Base-by-base conservation (phyloP, 75 land plant genomes). In the Picea glauca region DNA sequence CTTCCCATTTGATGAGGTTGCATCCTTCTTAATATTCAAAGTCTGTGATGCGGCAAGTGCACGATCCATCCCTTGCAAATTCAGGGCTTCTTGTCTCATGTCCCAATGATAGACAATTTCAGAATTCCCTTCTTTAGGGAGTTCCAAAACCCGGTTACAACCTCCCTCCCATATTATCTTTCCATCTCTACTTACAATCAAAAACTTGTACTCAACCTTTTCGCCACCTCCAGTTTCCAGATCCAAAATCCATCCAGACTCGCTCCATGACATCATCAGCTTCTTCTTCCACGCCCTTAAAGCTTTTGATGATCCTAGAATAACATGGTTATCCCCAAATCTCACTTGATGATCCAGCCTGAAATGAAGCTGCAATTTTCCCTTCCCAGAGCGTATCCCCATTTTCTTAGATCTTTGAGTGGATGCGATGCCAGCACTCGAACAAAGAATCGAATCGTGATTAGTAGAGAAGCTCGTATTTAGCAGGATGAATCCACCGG, bases 231-330 rank as follows among this genome's bases (percentile, higher is more conserved):
- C 79, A 14, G 88, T 60, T 57, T 97, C 91, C 62, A 94, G 46
- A 31, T 97, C 88, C 58, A 77, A 74, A 5, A 93, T 84, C 99
- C 99, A 97, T 46, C 99, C 99, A 13, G 88, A 81, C 78, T 88
- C 89, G 1, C 93, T 90, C 99, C 99, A 97, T 54, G 81, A 78
- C 93, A 97, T 86, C 15, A 79, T 72, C 21, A 91, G 80, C 58
- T 76, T 66, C 64, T 91, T 87, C 80, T 90, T 87, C 99, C 99
- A 97, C 2, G 91, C 87, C 0, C 99, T 98, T 40, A 91, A 75
- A 79, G 88, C 91, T 73, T 90, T 80, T 13, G 90, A 50, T 13
- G 99, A 97, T 2, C 99, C 99, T 59, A 97, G 38, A 14, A 97
- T 62, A 15, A 86, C 93, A 57, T 89, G 90, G 40, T 85, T 85